Base-by-base conservation (phyloP, 2,329 filamentous ascomycete species). In the Trichoderma brevicompactum region DNA sequence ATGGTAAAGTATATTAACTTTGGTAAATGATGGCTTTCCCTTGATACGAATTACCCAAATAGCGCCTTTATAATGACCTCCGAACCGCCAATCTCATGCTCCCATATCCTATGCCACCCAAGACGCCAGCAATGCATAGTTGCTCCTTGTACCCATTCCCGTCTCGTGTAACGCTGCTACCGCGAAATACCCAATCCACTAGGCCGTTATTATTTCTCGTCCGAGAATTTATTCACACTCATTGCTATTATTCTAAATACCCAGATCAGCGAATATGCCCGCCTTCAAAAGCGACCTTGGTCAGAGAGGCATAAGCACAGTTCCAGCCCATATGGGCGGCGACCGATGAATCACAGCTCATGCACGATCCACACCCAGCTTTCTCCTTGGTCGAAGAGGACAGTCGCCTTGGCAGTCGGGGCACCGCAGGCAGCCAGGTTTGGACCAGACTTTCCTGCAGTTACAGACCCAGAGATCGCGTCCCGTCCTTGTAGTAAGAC, bases 391-490 rank as follows among this genome's bases (percentile, higher is more conserved):
- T 62, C 75, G 72, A 12, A 79, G 69, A 5, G 77, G 77, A 52
- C 77, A 79, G 65, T 74, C 73, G 23, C 70, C 72, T 23, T 70
- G 69, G 66, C 78, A 80, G 44, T 75, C 69, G 13, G 76, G 72
- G 63, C 78, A 80, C 46, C 72, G 72, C 12, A 77, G 68, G 65
- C 72, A 76, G 9, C 68, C 69, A 0, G 77, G 76, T 66, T 79
- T 79, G 41, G 74, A 74, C 74, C 76, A 77, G 17, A 79, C 73
- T 50, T 69, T 70, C 19, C 73, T 73, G 66, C 79, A 80, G 13
- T 68, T 72, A 69, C 79, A 80, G 8, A 80, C 73, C 78, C 78
- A 80, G 15, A 80, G 73, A 58, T 77, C 75, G 53, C 76, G 74
- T 0, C 75, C 74, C 2, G 74, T 74, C 66, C 75, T 75, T 8